Percentiles rank a stretch among this genome's conserved stretches.
Conservation (phyloP, 306 rosid species). For the Lathyrus oleraceus region DNA sequence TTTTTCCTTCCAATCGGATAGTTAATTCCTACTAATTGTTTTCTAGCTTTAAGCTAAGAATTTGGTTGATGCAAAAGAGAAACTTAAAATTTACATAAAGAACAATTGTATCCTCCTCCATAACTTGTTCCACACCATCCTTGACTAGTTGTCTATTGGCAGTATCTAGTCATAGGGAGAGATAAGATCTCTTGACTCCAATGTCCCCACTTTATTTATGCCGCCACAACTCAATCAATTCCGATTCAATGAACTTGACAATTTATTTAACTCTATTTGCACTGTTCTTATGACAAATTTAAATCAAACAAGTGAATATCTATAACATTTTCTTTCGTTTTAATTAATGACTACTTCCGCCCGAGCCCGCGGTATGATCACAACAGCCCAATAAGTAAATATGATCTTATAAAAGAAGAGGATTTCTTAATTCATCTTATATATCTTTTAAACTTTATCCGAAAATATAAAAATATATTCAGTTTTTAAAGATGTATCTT, state of each 20-base stretch:
- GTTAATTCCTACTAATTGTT: no score
- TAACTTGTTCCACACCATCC: background rate
- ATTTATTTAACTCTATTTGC: background rate
- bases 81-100: background rate
- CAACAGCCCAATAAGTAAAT: no score
- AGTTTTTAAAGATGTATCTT: no score
- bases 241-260: slow-evolving; percentile 38
- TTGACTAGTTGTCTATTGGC: slow-evolving; percentile 5
- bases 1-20: no score
- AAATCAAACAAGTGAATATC: background rate
- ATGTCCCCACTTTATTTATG: slow-evolving; percentile 37
- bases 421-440: no score
- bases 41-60: background rate
- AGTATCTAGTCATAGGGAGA: slow-evolving; percentile 2
- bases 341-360: no score
- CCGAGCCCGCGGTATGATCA: no score
- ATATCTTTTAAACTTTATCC: no score
- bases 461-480: no score
- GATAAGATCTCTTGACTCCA: slow-evolving; percentile 22
- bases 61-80: background rate
- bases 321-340: background rate
- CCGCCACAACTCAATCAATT: slow-evolving; percentile 6
- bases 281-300: background rate
- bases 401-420: no score
- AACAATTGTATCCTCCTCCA: background rate